Evolutionary conservation across 768 basidiomycete genomes (phyloP).

Genomic region (Xerocomellus intermedius): DNA sequence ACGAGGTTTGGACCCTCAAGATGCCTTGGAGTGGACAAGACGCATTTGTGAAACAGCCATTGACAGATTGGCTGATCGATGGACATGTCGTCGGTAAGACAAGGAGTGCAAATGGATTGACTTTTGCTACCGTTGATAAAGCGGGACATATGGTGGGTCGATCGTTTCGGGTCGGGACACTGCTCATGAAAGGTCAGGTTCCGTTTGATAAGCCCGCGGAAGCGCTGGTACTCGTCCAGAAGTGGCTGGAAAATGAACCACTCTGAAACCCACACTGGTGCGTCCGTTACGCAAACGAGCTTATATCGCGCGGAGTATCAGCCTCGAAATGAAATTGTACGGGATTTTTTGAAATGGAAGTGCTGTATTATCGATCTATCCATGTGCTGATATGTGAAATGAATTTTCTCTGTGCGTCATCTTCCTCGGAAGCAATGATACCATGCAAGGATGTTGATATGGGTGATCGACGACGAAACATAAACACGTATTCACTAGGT

Average conservation of each 20-base stretch:
- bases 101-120: slow-evolving; percentile 54
- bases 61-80: slow-evolving; percentile 56
- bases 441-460: background rate
- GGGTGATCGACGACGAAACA: background rate
- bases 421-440: background rate
- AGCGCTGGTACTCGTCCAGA: slow-evolving; percentile 44
- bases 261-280: slow-evolving; percentile 2
- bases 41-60: slow-evolving; percentile 43
- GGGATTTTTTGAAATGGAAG: background rate
- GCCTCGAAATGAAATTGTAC: background rate
- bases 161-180: background rate
- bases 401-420: background rate
- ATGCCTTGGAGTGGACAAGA: slow-evolving; percentile 64
- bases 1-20: slow-evolving; percentile 68
- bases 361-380: background rate
- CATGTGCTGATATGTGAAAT: background rate
- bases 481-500: background rate
- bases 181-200: slow-evolving; percentile 32
- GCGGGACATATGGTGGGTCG: slow-evolving; percentile 70
- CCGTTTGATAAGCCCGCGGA: slow-evolving; percentile 60
- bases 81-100: slow-evolving; percentile 48
- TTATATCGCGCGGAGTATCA: background rate
- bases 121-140: slow-evolving; percentile 57
- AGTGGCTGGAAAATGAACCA: slow-evolving; percentile 37
- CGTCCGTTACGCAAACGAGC: background rate